Base-by-base conservation (phyloP, 345 rosid genomes). In the Salix dunnii region DNA sequence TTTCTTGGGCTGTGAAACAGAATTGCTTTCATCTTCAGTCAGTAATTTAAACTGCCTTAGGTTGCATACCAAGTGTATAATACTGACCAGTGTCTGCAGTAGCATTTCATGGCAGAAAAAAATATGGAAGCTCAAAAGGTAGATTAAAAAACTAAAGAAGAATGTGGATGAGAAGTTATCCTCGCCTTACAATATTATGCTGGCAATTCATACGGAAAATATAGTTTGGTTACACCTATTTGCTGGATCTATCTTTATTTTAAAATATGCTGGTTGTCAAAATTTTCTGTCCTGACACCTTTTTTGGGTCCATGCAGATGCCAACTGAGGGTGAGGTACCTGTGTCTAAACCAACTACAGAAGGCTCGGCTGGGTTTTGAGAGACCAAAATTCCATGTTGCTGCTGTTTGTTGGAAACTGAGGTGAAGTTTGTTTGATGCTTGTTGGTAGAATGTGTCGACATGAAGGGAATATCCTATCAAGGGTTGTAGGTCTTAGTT, bases 391-490 rank as follows among this genome's bases (percentile, higher is more conserved):
- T 71, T 16, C 61, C 61, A 9, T 31, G 5, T 30, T n/a, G 71
- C 33, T 74, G 14, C 58, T 42, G 40, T 73, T 40, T 40, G 28
- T 63, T 13, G 46, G 46, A 43, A 16, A 35, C 64, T 42, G 30
- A 63, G 76, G 76, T 62, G n/a, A 74, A 74, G 71, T 14, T 16
- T 67, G 72, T 51, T 67, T 67, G n/a, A 7, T 75, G 51, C 65
- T 75, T 75, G 72, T 28, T 46, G 72, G 65, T 67, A 67, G 73
- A 76, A 76, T 76, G 58, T 0, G 78, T 55, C 78, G 78, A 76
- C 78, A 76, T 76, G 66, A 76, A 67, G 28, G 55, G 67, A 76
- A 76, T 68, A 76, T 33, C 40, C 27, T 67, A 6, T 55, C 28
- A 23, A 31, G 53, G 28, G 14, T 38, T 36, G 7, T 25, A 23